These are phyloP conservation scores for Pichia sp. DNA, from an alignment of 1,139 yeast genomes.

Conservation along the genomic window DNA sequence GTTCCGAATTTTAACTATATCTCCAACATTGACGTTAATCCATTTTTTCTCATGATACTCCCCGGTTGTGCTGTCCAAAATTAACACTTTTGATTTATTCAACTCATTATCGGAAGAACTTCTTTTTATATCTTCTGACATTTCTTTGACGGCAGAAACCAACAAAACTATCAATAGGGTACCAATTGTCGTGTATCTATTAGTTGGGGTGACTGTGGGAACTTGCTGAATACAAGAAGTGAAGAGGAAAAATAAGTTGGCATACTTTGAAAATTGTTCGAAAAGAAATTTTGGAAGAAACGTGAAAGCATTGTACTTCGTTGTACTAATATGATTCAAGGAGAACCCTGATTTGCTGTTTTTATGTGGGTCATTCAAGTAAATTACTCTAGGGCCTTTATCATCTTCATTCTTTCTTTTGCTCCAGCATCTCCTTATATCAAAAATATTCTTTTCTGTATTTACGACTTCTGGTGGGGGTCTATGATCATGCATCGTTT, in stretches of 20 bases:
- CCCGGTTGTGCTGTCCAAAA: constrained; percentile 58
- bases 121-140: constrained; percentile 86
- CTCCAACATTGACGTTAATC: constrained; percentile 90
- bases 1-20: constrained; percentile 74
- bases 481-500: constrained; percentile 24
- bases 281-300: constrained; percentile 90
- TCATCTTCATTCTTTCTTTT: constrained; percentile 33
- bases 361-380: constrained; percentile 55
- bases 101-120: constrained; percentile 84
- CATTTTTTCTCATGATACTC: constrained; percentile 66
- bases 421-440: constrained; percentile 36
- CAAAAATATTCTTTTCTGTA: constrained; percentile 24
- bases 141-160: constrained; percentile 90
- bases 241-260: constrained; percentile 87
- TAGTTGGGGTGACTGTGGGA: constrained; percentile 94
- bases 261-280: constrained; percentile 96
- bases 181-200: constrained; percentile 91
- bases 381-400: constrained; percentile 61
- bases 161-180: constrained; percentile 77
- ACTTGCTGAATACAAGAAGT: constrained; percentile 96
- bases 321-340: constrained; percentile 89
- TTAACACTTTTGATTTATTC: constrained; percentile 66
- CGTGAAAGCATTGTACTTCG: constrained; percentile 93
- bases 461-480: constrained; percentile 22
- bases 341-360: constrained; percentile 57